Evolutionary conservation across 139 green algal species (phyloP), one percentile per base, ranked within the genome.

Genomic region (Chlamydomonas sp.): DNA sequence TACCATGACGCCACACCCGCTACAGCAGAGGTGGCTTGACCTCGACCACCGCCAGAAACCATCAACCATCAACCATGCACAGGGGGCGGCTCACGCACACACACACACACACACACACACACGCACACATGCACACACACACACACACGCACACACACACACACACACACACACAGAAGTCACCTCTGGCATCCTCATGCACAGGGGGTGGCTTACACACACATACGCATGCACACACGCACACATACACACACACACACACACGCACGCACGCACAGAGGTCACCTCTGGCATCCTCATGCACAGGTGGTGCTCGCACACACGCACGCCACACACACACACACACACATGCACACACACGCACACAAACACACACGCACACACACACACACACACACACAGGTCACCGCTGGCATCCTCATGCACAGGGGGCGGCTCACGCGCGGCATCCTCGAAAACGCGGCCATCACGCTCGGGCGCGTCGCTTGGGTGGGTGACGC

Each of bases 391-490:
- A n/a, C n/a, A n/a, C n/a, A n/a, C n/a, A n/a, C n/a, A n/a, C 78
- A 89, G 73, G 74, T 70, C 34, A 77, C 93, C 34, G 80, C 85
- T 24, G 63, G 57, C 35, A 82, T 97, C 39, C 76, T 97, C 62
- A 66, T 35, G 10, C 69, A 48, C 70, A 50, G 58, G 48, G 76
- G 70, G 29, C 58, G 72, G 30, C 80, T 96, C 59, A 89, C 88
- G 2, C 79, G 82, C 36, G 81, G 69, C 72, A 74, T 98, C 39
- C 43, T 89, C 2, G 94, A 98, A 65, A 98, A 98, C 68, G 81
- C 76, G 33, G 89, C 94, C 38, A 97, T 98, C 75, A 90, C 87
- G 8, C 72, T 98, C 5, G 94, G 94, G 22, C 76, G 93, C 29
- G 54, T 95, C 1, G 87, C 83, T 0, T 88, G 76, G 85, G 65